phyloP scores from a whole-genome alignment of 164 flowering plant species.

The Tetrastigma voinierianum region DNA sequence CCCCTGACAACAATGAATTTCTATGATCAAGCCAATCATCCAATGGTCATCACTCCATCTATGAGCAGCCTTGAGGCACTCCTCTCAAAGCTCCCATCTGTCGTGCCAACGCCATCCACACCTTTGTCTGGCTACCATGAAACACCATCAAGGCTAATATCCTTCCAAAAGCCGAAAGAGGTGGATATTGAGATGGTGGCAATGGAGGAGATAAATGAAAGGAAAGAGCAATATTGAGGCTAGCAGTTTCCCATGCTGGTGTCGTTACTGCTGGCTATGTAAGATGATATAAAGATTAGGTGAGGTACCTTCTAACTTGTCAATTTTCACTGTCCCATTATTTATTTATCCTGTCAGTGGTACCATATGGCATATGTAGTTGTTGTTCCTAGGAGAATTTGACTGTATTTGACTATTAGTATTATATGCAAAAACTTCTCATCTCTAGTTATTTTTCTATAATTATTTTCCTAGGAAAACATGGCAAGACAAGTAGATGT shows the following conservation, averaged over 20 bases:
- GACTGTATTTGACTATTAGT: too few species aligned
- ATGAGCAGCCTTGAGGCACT: constrained; percentile 2
- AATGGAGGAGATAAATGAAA: neutral
- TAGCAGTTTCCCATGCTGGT: neutral
- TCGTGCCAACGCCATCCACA: neutral
- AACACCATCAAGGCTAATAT: neutral
- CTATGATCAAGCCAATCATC: neutral
- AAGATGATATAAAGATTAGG: neutral
- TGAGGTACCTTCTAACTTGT: neutral
- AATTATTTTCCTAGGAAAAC: too few species aligned
- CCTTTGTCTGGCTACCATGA: neutral
- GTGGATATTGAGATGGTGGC: neutral
- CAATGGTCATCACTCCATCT: neutral
- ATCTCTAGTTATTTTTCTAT: too few species aligned
- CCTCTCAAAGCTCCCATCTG: neutral
- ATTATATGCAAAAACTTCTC: too few species aligned
- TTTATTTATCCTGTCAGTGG: too few species aligned
- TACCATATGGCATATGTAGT: too few species aligned
- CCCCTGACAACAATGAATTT: neutral
- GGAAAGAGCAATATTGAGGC: neutral
- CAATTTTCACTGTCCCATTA: neutral
- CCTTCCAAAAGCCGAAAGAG: neutral
- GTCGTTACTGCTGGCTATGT: too few species aligned
- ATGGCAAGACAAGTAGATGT: too few species aligned
- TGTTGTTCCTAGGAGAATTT: too few species aligned